These are phyloP conservation scores for Lactarius akahatsu DNA, from an alignment of 768 basidiomycete species.

Conservation along the genomic window DNA sequence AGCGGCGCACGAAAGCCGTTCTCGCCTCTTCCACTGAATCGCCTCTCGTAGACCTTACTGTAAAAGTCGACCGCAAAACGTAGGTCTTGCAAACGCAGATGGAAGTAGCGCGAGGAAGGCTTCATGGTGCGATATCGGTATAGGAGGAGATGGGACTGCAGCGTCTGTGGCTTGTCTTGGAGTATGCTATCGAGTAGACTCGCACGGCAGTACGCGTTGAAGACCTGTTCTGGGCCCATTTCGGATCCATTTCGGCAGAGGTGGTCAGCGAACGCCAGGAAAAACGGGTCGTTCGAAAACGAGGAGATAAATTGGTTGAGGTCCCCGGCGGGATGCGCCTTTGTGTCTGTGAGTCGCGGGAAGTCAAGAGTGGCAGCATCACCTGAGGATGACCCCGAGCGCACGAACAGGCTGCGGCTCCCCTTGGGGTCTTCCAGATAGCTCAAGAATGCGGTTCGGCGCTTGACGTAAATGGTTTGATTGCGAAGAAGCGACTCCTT, in stretches of 20 bases:
- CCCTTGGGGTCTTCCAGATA: conserved; percentile 95
- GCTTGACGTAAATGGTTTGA: conserved; percentile 89
- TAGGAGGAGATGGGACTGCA: conserved; percentile 72
- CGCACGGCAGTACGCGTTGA: conserved; percentile 74
- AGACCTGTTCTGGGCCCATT: conserved; percentile 56
- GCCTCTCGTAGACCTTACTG: conserved; percentile 66
- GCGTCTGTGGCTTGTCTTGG: conserved; percentile 82
- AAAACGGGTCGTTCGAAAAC: conserved; percentile 77
- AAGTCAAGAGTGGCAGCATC: conserved; percentile 86
- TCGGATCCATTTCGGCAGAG: conserved; percentile 63
- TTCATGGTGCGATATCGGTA: conserved; percentile 66
- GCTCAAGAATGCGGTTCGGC: conserved; percentile 86
- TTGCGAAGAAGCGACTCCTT: conserved; percentile 65
- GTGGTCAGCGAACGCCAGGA: conserved; percentile 79
- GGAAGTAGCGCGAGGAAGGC: conserved; percentile 57
- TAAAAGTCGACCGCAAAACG: conserved; percentile 78
- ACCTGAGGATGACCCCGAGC: conserved; percentile 80
- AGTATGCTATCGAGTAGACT: conserved; percentile 81
- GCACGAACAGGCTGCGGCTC: conserved; percentile 86
- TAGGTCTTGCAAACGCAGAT: conserved; percentile 69
- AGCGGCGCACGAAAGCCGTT: conserved; percentile 65
- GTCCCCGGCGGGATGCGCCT: conserved; percentile 67
- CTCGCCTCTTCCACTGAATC: conserved; percentile 70
- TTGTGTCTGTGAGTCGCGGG: conserved; percentile 67
- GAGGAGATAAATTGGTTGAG: conserved; percentile 84